Percentiles rank a stretch among this genome's conserved stretches.
These are phyloP conservation scores for Mortierella antarctica DNA, from an alignment of 192 early-diverging fungal species.

Conservation along the genomic window DNA sequence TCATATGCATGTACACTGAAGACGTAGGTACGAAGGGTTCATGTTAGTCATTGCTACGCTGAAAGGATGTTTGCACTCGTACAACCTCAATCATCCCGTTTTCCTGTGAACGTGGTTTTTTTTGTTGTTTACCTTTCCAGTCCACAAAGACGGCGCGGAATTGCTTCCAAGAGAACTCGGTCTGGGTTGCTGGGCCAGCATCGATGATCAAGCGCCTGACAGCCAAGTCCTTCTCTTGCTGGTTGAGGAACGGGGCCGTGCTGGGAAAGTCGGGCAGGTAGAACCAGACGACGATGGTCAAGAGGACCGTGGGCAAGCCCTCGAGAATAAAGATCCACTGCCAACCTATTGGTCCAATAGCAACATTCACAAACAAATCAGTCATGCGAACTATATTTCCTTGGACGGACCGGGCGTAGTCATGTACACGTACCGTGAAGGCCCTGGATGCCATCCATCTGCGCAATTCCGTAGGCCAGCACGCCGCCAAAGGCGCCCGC, in stretches of 20 bases:
- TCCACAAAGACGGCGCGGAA: slow-evolving; percentile 61
- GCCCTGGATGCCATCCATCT: slow-evolving; percentile 64
- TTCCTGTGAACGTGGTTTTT: too few species aligned
- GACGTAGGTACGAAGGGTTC: too few species aligned
- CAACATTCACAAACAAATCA: not conserved
- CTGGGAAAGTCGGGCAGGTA: slow-evolving; percentile 62
- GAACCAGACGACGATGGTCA: slow-evolving; percentile 57
- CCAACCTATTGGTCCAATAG: slow-evolving; percentile 52
- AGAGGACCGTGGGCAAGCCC: slow-evolving; percentile 60
- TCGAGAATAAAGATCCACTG: slow-evolving; percentile 76
- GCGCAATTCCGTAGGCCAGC: slow-evolving; percentile 70
- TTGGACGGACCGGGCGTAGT: not conserved
- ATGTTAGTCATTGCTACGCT: too few species aligned
- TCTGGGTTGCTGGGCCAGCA: slow-evolving; percentile 59
- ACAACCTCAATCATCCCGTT: too few species aligned
- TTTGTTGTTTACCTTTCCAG: slow-evolving; percentile 35
- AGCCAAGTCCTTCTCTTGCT: slow-evolving; percentile 57
- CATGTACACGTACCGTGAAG: slow-evolving; percentile 39
- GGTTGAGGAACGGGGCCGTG: slow-evolving; percentile 56
- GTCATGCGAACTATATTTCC: not conserved
- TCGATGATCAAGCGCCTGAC: slow-evolving; percentile 57
- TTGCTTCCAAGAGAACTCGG: slow-evolving; percentile 62
- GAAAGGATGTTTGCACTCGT: too few species aligned
- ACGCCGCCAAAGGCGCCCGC: slow-evolving; percentile 73
- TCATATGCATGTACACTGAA: slow-evolving; percentile 56